Base-by-base conservation (phyloP, 257 asterid genomes). In the Nicotiana undulata region DNA sequence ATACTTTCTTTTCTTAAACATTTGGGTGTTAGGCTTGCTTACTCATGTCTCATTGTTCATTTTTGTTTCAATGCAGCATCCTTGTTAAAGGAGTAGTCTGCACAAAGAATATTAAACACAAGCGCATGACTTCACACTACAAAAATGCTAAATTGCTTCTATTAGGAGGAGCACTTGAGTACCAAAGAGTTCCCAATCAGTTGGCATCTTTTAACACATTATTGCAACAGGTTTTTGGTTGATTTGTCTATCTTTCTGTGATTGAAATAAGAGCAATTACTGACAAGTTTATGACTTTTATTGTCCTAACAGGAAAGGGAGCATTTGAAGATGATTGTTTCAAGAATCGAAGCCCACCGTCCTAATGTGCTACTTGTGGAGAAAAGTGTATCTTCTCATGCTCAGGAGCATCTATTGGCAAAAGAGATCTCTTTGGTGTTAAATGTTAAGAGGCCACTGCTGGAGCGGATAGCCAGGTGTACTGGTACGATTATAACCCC, bases 331-430 rank as follows among this genome's bases (percentile, higher is more conserved):
- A 88, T 84, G 81, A 84, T 94, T 79, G 97, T 96, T 78, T 89
- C 97, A 17, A 92, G 87, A 85, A 96, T 96, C 80, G 98, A 92
- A 87, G 91, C 94, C 72, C 97, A 79, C 83, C 97, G 88, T 75
- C 98, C 99, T 18, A 94, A 96, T 85, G 98, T 96, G 83, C 86
- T 96, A 77, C 95, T 96, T 13, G 99, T 94, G 77, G 99, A 96
- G 85, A 96, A 91, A 88, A 96, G 88, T 83, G 99, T 88, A 75
- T 96, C 98, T 74, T 94, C 98, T 32, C 89, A 88, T 86, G 99
- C 99, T 72, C 92, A 91, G 76, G 97, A 96, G 81, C 91, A 89
- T 83, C 87, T 96, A 29, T 83, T 94, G 68, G 93, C 95, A 20
- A 96, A 91, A 81, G 99, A 96, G 26, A 96, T 96, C 84, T 96